phyloP scores from a whole-genome alignment of 83 land plant species.

The Diphasiastrum complanatum region DNA sequence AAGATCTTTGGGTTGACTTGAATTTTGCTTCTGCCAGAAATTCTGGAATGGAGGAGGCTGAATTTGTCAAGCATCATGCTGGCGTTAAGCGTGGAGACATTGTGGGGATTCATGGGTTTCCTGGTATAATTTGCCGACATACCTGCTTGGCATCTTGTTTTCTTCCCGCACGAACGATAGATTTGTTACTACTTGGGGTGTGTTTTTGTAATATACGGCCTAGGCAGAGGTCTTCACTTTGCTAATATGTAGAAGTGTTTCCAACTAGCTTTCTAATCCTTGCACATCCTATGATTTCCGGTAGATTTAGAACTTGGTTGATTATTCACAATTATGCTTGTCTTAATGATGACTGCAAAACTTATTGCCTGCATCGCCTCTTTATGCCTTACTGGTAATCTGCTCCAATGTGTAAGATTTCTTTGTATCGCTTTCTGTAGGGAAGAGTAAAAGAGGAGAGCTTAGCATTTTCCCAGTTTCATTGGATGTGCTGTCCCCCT shows the following conservation, averaged over 20 bases:
- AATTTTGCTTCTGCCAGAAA: slow-evolving; percentile 22
- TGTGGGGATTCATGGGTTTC: slow-evolving; percentile 60
- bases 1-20: too few relatives aligned
- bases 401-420: not conserved
- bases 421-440: slow-evolving; percentile 11
- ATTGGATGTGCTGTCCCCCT: slow-evolving; percentile 49
- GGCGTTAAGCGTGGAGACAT: slow-evolving; percentile 65
- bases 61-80: slow-evolving; percentile 48
- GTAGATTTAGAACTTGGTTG: not conserved
- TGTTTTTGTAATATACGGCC: not conserved
- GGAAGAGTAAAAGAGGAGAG: slow-evolving; percentile 52
- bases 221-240: not conserved
- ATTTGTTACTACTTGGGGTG: not conserved
- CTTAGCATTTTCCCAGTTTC: slow-evolving; percentile 54
- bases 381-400: not conserved
- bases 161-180: not conserved
- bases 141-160: not conserved
- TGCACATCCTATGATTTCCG: not conserved
- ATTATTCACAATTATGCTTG: not conserved
- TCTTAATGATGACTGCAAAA: not conserved
- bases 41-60: slow-evolving; percentile 53
- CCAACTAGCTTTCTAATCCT: too few relatives aligned
- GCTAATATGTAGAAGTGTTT: too few relatives aligned
- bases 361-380: not conserved
- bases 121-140: slow-evolving; percentile 37